Evolutionary conservation across 352 stramenopile species (phyloP).

Genomic region (Phytopythium helicoides): DNA sequence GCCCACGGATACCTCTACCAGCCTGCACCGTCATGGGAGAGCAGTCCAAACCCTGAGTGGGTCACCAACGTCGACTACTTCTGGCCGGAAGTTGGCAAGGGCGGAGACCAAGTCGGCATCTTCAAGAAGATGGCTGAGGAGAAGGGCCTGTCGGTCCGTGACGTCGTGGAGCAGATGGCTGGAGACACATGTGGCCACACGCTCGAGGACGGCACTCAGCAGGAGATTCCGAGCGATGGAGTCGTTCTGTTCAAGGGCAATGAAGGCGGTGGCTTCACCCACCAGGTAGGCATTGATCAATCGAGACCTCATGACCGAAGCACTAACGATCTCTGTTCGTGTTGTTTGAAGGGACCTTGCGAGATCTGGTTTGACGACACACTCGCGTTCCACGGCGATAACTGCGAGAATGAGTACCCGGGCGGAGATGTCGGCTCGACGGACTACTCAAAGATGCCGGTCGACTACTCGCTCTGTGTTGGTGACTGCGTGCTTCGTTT

Average conservation of each 20-base stretch:
- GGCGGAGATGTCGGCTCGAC: slow-evolving; percentile 13
- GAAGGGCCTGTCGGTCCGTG: slow-evolving; percentile 18
- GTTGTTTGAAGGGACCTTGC: slow-evolving; percentile 32
- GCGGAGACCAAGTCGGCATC: slow-evolving; percentile 13
- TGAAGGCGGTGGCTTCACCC: slow-evolving; percentile 25
- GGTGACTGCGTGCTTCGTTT: slow-evolving; percentile 35
- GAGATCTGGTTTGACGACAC: slow-evolving; percentile 47
- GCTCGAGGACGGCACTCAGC: slow-evolving; percentile 7
- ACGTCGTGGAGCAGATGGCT: slow-evolving; percentile 24
- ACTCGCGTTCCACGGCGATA: slow-evolving; percentile 26
- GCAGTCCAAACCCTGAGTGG: slow-evolving; percentile 9
- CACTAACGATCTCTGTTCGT: slow-evolving; percentile 4
- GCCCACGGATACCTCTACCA: slow-evolving; percentile 22
- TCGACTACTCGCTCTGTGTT: slow-evolving; percentile 40
- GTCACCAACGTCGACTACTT: slow-evolving; percentile 20
- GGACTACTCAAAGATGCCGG: slow-evolving; percentile 21
- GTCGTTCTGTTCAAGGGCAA: slow-evolving; percentile 27
- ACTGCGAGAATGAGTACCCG: slow-evolving; percentile 33
- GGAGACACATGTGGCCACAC: slow-evolving; percentile 25
- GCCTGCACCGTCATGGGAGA: slow-evolving; percentile 11
- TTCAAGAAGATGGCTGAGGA: slow-evolving; percentile 18
- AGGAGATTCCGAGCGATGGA: slow-evolving; percentile 24
- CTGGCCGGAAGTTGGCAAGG: slow-evolving; percentile 19
- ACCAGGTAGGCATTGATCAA: slow-evolving; percentile 9
- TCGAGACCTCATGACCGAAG: neutral